phyloP scores from a whole-genome alignment of 2,329 filamentous ascomycete genomes.

The Neofusicoccum cordaticola region DNA sequence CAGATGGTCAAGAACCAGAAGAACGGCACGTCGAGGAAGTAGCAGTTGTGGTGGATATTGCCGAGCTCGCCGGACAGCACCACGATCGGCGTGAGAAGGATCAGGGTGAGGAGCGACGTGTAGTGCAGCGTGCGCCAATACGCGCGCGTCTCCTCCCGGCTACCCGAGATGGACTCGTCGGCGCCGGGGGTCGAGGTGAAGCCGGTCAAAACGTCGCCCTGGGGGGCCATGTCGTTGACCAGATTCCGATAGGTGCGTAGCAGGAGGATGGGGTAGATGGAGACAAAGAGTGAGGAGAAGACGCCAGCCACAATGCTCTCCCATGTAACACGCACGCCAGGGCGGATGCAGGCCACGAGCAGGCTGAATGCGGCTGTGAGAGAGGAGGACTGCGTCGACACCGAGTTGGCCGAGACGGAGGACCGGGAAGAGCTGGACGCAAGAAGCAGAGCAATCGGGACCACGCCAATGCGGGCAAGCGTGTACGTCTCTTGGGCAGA shows the following conservation, averaged over 20 bases:
- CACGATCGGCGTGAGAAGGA: slow-evolving; percentile 49
- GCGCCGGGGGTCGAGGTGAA: slow-evolving; percentile 26
- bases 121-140: slow-evolving; percentile 55
- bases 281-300: slow-evolving; percentile 52
- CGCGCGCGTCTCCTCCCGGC: slow-evolving; percentile 49
- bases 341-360: slow-evolving; percentile 47
- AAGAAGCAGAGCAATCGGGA: slow-evolving; percentile 50
- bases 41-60: slow-evolving; percentile 52
- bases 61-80: slow-evolving; percentile 50
- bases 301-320: slow-evolving; percentile 53
- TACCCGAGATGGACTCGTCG: slow-evolving; percentile 20
- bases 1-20: slow-evolving; percentile 55
- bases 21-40: slow-evolving; percentile 55
- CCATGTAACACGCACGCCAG: slow-evolving; percentile 49
- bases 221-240: slow-evolving; percentile 43
- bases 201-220: slow-evolving; percentile 43
- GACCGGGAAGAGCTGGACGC: slow-evolving; percentile 47
- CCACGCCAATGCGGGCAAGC: slow-evolving; percentile 50
- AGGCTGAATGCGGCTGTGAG: slow-evolving; percentile 52
- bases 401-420: slow-evolving; percentile 46
- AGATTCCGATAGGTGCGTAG: slow-evolving; percentile 50
- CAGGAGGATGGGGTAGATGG: slow-evolving; percentile 51
- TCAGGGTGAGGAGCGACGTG: slow-evolving; percentile 48
- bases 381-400: slow-evolving; percentile 49
- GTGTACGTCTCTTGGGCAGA: slow-evolving; percentile 52